These are phyloP conservation scores for Solanum medicagineum DNA, from an alignment of 257 asterid species.

Conservation along the genomic window DNA sequence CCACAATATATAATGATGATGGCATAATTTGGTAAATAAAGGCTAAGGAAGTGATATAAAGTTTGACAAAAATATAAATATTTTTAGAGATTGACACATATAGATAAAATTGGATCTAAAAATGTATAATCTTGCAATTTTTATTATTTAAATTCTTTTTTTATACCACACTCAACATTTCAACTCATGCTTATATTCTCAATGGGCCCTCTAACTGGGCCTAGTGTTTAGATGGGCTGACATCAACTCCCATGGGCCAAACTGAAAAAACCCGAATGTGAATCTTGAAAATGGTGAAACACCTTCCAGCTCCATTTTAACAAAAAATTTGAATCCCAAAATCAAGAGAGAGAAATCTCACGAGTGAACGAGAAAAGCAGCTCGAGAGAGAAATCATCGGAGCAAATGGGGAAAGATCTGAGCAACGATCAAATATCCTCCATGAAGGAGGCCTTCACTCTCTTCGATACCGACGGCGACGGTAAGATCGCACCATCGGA, in stretches of 20 bases:
- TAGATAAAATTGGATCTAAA: too few relatives aligned
- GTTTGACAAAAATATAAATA: too few relatives aligned
- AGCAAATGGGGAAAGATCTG: conserved; percentile 80
- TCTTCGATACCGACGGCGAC: conserved; percentile 87
- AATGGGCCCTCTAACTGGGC: neutral
- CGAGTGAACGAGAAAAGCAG: neutral
- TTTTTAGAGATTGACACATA: too few relatives aligned
- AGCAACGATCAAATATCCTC: conserved; percentile 75
- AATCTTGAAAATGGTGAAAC: neutral
- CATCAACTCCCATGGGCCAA: neutral
- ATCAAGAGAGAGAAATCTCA: neutral
- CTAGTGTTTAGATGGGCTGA: neutral
- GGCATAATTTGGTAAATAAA: too few relatives aligned
- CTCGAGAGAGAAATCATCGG: neutral
- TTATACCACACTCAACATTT: neutral
- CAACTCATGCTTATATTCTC: neutral
- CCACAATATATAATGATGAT: too few relatives aligned
- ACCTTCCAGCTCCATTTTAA: neutral
- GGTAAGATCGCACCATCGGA: conserved; percentile 92
- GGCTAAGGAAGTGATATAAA: too few relatives aligned
- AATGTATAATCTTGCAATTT: too few relatives aligned
- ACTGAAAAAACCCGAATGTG: neutral
- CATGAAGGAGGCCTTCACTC: conserved; percentile 86
- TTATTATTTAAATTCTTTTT: neutral
- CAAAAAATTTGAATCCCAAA: neutral